Base-by-base conservation (phyloP, 2,329 filamentous ascomycete species). In the Fusarium chaquense region DNA sequence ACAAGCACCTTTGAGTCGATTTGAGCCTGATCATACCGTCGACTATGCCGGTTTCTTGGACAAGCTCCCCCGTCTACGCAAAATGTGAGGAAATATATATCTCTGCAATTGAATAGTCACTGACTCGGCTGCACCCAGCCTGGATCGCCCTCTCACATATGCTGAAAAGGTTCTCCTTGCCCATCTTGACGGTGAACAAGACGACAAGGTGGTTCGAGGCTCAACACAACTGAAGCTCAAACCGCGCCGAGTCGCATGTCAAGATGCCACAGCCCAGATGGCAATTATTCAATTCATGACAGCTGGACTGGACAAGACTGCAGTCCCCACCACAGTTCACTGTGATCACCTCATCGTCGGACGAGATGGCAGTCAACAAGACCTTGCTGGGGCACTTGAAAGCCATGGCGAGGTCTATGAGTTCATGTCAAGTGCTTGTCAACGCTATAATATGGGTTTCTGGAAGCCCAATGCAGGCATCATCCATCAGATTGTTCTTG, bases 271-370 rank as follows among this genome's bases (percentile, higher is more conserved):
- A 28, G 96, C 96, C 5, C 96, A 99, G 83, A 99, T 99, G 96
- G 96, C 96, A 2, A 84, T 99, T 70, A 84, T 99, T 74, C 96
- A 99, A 81, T 99, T 99, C 85, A 99, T 99, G 95, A 93, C 93
- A 32, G 98, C 96, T 80, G 92, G 93, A 57, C 87, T 98, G 54
- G 92, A 91, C 28, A 89, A 89, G 60, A 97, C 96, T 2, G 94
- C 94, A 5, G 95, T 98, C 49, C 96, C 96, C 10, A 94, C 96
- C 44, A 98, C 94, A 79, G 98, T 98, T 73, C 96, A 99, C 83
- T 99, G 96, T 82, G 96, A 99, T 83, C 96, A 98, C 81, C 91
- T 99, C 89, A 98, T 98, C 81, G 95, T 98, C 22, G 95, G 95
- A 58, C 91, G 96, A 81, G 91, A 90, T 77, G 96, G 96, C 61